Evolutionary conservation across 163 green algal genomes (phyloP).

Genomic region (Chlamydomonas reinhardtii): DNA sequence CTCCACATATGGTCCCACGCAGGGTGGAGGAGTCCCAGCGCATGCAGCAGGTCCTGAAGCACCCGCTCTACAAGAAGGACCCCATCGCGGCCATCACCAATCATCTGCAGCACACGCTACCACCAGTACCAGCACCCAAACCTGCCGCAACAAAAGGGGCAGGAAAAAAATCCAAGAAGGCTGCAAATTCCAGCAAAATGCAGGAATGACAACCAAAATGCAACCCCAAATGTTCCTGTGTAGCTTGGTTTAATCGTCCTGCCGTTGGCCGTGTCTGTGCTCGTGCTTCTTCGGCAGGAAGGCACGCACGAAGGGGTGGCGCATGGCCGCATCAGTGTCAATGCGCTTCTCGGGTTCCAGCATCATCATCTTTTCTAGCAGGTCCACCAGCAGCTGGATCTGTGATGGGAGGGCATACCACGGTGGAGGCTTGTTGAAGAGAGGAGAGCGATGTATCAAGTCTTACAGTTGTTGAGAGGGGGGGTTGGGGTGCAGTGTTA

Average conservation of each 20-base stretch:
- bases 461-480: too few species aligned
- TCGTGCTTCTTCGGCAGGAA: constrained; percentile 67
- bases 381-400: constrained; percentile 75
- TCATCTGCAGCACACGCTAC: constrained; percentile 72
- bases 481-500: too few species aligned
- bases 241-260: too few species aligned
- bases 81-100: constrained; percentile 71
- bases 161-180: neutral
- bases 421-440: too few species aligned
- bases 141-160: neutral
- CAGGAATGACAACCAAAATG: neutral
- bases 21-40: constrained; percentile 63
- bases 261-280: constrained; percentile 8
- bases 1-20: neutral
- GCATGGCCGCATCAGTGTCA: constrained; percentile 82
- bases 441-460: too few species aligned
- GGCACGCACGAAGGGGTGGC: constrained; percentile 87
- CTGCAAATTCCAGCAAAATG: neutral
- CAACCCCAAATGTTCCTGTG: too few species aligned
- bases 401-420: too few species aligned
- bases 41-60: constrained; percentile 66
- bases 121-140: constrained; percentile 48
- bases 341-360: constrained; percentile 93
- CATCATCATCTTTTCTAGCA: constrained; percentile 90
- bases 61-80: constrained; percentile 70